Percentiles rank a stretch among this genome's conserved stretches.
These are phyloP conservation scores for Chaetomium strumarium DNA, from an alignment of 2,329 filamentous ascomycete genomes.

Conservation along the genomic window DNA sequence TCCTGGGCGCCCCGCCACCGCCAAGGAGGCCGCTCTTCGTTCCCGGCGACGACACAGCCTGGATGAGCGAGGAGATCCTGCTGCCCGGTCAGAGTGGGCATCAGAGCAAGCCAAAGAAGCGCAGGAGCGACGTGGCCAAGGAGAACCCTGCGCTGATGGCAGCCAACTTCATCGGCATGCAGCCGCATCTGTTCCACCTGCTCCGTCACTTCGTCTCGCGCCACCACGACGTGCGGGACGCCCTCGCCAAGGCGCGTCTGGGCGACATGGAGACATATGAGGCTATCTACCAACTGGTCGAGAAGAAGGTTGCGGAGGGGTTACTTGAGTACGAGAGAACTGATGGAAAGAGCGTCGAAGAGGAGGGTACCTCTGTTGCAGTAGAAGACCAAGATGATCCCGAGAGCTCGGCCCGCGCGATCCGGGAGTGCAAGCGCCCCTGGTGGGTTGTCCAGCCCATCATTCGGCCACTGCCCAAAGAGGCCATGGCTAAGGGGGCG, in stretches of 20 bases:
- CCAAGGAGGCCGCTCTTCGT: conserved; percentile 67
- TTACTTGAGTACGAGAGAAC: conserved; percentile 60
- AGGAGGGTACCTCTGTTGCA: conserved; percentile 22
- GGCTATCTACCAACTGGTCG: conserved; percentile 66
- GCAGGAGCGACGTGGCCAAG: conserved; percentile 20
- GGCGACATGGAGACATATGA: conserved; percentile 76
- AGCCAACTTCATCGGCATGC: conserved; percentile 72
- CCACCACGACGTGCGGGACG: conserved; percentile 79
- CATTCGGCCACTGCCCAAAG: conserved; percentile 76
- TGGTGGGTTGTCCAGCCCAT: conserved; percentile 92
- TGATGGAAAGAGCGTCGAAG: conserved; percentile 43
- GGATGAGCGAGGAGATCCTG: conserved; percentile 34
- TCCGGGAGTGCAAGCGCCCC: conserved; percentile 69
- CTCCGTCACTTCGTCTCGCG: conserved; percentile 72
- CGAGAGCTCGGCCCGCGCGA: conserved; percentile 59
- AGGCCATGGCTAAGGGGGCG: conserved; percentile 77
- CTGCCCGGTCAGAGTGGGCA: conserved; percentile 36
- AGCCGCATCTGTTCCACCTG: conserved; percentile 89
- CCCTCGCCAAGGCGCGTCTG: conserved; percentile 63
- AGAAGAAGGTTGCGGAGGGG: conserved; percentile 66
- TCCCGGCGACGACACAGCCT: conserved; percentile 48
- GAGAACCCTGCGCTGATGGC: conserved; percentile 36
- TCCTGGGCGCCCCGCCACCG: conserved; percentile 61
- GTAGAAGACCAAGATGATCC: conserved; percentile 37
- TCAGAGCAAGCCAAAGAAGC: conserved; percentile 44